Base-by-base conservation (phyloP, 176 grass and related monocot genomes). In the Echinochloa phyllopogon region DNA sequence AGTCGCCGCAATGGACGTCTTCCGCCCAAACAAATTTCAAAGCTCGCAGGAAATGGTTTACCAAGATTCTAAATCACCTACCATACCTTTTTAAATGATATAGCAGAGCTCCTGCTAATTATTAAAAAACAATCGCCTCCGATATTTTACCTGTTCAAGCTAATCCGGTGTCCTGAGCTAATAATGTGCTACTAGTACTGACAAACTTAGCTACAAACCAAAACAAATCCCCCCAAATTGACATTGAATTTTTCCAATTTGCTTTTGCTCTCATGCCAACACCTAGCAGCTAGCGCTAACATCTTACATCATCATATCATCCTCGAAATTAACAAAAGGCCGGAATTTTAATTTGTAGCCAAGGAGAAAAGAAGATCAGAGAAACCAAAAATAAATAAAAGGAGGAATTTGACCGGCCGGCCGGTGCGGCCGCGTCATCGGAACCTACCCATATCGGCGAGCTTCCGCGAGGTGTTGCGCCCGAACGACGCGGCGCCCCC, bases 371-470 rank as follows among this genome's bases (percentile, higher is more conserved):
- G 40, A n/a, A 17, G n/a, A 49, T 50, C 37, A 39, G 20, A n/a
- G 41, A 10, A 56, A 44, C 9, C 18, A 49, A 15, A 44, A 17
- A 27, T 6, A 16, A 25, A 18, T 17, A 27, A 27, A 27, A 29
- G n/a, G 4, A 49, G 18, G 7, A 50, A 10, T 23, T 74, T 53
- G 36, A 64, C 41, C 49, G 15, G 45, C 58, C 59, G 43, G 29
- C 72, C n/a, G n/a, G 29, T 33, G 29, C 10, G 57, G 57, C 3
- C 9, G 53, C 72, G 29, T 94, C 83, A 94, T 56, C 75, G 74
- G 84, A 91, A 91, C 89, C 89, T 84, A 44, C 89, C 75, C 77
- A 86, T 94, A 49, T 91, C 86, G 27, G 86, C 89, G 75, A 89
- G 88, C 84, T 88, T 94, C 69, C 78, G 37, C 33, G 92, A 88